A percentile compares a stretch with the other conserved stretches of the same genome.
Conservation (phyloP, 495 filamentous ascomycete genomes). For the Talaromyces ruber region DNA sequence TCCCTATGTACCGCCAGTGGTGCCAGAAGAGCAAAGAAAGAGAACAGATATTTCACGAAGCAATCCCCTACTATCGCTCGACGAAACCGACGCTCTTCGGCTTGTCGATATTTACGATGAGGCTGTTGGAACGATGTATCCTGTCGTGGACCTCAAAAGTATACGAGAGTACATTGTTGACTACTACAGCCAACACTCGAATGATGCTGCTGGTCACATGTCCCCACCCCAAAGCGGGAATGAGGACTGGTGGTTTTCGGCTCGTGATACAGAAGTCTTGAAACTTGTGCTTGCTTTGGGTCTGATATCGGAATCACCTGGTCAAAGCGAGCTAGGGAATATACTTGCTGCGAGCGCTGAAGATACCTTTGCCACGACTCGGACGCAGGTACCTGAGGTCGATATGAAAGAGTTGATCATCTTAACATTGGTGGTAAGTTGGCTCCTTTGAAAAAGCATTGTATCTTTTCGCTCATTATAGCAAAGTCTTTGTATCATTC, state of each 20-base stretch:
- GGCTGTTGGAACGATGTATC: slow-evolving; percentile 77
- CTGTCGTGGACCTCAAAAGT: slow-evolving; percentile 61
- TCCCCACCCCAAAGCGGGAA: slow-evolving; percentile 32
- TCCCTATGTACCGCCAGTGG: neutral
- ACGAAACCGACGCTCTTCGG: slow-evolving; percentile 57
- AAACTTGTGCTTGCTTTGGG: slow-evolving; percentile 72
- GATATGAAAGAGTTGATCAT: slow-evolving; percentile 64
- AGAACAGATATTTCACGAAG: slow-evolving; percentile 16
- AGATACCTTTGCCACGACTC: slow-evolving; percentile 48
- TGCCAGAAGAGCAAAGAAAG: neutral
- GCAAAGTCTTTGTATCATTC: slow-evolving; percentile 72
- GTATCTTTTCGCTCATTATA: neutral
- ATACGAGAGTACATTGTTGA: slow-evolving; percentile 36
- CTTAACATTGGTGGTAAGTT: slow-evolving; percentile 55
- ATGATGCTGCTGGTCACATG: slow-evolving; percentile 38
- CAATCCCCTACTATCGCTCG: slow-evolving; percentile 59
- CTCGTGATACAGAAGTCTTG: slow-evolving; percentile 59
- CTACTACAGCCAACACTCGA: slow-evolving; percentile 46
- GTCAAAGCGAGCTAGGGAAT: slow-evolving; percentile 62
- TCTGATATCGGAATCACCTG: slow-evolving; percentile 61
- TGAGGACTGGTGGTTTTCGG: slow-evolving; percentile 40
- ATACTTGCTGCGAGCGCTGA: slow-evolving; percentile 65
- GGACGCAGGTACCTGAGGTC: slow-evolving; percentile 52
- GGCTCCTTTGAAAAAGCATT: neutral
- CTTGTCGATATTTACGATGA: slow-evolving; percentile 67